phyloP scores from a whole-genome alignment of 495 filamentous ascomycete species.

The Astrothelium macrocarpum region DNA sequence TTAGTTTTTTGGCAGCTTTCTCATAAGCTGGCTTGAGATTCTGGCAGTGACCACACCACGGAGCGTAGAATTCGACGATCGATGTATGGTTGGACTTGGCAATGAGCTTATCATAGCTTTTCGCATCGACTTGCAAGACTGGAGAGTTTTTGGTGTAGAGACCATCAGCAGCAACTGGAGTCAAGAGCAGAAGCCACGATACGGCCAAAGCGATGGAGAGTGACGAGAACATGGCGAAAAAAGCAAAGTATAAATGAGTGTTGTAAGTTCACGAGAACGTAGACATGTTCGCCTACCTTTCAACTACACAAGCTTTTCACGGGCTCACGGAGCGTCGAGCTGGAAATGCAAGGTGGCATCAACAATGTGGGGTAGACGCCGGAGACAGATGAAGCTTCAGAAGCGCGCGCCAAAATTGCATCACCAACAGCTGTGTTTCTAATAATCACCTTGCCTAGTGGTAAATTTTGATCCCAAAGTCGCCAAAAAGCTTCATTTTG shows the following conservation, averaged over 20 bases:
- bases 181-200: slow-evolving; percentile 45
- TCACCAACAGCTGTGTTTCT: background rate
- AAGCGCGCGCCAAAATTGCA: background rate
- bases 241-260: background rate
- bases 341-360: slow-evolving; percentile 4
- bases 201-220: slow-evolving; percentile 32
- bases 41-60: slow-evolving; percentile 94
- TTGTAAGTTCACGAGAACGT: background rate
- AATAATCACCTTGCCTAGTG: too few relatives aligned
- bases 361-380: slow-evolving; percentile 4
- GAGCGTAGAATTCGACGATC: slow-evolving; percentile 72
- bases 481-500: background rate
- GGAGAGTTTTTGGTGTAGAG: slow-evolving; percentile 82
- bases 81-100: slow-evolving; percentile 83
- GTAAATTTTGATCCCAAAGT: too few relatives aligned
- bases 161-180: slow-evolving; percentile 54
- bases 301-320: background rate
- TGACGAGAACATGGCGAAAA: slow-evolving; percentile 29
- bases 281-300: background rate
- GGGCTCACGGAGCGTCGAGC: background rate
- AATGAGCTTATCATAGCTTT: slow-evolving; percentile 75
- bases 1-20: slow-evolving; percentile 79
- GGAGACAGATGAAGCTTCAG: background rate
- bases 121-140: slow-evolving; percentile 77
- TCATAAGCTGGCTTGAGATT: slow-evolving; percentile 94